Percentiles rank a stretch among this genome's conserved stretches.
Evolutionary conservation across 805 yeast species (phyloP).

Genomic region (Candida chauliodis): DNA sequence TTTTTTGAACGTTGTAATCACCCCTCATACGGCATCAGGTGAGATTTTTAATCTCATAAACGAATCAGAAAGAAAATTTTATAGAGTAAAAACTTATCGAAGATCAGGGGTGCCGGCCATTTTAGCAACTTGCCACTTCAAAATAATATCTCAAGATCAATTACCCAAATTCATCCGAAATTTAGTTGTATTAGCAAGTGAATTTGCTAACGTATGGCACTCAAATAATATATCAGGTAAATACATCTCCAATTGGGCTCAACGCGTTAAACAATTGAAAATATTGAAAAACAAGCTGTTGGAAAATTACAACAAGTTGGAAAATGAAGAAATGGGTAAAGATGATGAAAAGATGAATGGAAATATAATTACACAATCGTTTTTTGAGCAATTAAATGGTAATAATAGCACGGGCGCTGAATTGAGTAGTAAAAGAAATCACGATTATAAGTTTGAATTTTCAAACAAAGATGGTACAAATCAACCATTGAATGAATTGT

Average conservation of each 20-base stretch:
- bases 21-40: conserved; percentile 48
- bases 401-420: not conserved
- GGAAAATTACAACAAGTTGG: conserved; percentile 21
- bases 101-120: conserved; percentile 72
- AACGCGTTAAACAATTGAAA: conserved; percentile 55
- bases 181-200: conserved; percentile 60
- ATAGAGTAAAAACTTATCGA: conserved; percentile 61
- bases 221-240: conserved; percentile 39
- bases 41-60: conserved; percentile 3
- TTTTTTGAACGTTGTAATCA: conserved; percentile 73
- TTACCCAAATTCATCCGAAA: conserved; percentile 66
- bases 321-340: conserved; percentile 17
- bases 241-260: conserved; percentile 64
- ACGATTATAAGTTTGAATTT: conserved; percentile 20
- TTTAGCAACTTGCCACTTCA: conserved; percentile 72
- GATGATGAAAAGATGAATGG: conserved; percentile 7
- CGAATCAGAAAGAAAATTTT: conserved; percentile 21
- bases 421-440: not conserved
- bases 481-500: conserved; percentile 14
- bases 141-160: conserved; percentile 57
- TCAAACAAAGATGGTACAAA: conserved; percentile 11
- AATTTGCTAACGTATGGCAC: conserved; percentile 76
- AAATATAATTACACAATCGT: conserved; percentile 26
- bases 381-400: conserved; percentile 13
- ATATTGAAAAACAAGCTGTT: conserved; percentile 25